These are phyloP conservation scores for Helianthus tuberosus DNA, from an alignment of 129 eudicot genomes.

Conservation along the genomic window DNA sequence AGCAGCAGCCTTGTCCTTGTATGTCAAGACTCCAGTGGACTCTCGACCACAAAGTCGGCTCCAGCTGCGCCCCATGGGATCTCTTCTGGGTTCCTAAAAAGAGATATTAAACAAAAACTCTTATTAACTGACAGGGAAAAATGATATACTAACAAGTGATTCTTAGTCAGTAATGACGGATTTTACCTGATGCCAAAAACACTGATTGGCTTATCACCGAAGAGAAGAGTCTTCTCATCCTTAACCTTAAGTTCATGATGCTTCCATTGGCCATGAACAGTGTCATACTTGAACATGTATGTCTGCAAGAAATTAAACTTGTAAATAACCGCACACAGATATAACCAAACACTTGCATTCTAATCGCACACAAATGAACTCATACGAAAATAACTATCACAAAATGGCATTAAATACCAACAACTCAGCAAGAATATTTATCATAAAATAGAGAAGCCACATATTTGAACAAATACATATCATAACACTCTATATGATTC, in stretches of 20 bases:
- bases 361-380: not conserved
- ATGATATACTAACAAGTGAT: not conserved
- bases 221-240: conserved; percentile 86
- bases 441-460: too few relatives aligned
- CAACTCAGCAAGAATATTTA: not conserved
- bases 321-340: conserved; percentile 1
- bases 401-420: not conserved
- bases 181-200: conserved; percentile 63
- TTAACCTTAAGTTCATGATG: conserved; percentile 71
- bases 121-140: not conserved
- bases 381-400: not conserved
- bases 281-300: conserved; percentile 92
- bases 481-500: not conserved
- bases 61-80: conserved; percentile 91
- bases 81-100: conserved; percentile 86
- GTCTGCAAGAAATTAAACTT: conserved; percentile 38
- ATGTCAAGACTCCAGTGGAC: conserved; percentile 94
- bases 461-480: too few relatives aligned
- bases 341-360: conserved; percentile 4
- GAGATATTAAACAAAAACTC: not conserved
- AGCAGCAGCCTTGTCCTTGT: conserved; percentile 95
- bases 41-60: conserved; percentile 86
- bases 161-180: not conserved
- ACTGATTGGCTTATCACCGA: conserved; percentile 66
- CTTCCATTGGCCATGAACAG: conserved; percentile 89